phyloP scores from a whole-genome alignment of 371 early-diverging fungal species.

The Mucor racemosus region DNA sequence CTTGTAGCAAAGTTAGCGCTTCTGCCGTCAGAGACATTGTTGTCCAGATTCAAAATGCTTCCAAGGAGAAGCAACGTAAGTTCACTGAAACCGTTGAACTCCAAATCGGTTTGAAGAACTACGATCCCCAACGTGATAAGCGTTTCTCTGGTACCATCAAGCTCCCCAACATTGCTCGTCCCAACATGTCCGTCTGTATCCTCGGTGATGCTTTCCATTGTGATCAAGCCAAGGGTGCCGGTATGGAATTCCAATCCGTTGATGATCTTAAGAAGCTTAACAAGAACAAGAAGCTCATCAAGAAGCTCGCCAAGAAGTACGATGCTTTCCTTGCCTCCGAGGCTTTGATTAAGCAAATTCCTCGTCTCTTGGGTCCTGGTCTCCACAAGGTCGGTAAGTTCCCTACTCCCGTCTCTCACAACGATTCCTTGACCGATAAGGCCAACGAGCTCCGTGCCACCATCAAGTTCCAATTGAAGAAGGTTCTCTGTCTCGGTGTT shows the following conservation, averaged over 20 bases:
- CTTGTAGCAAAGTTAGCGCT: constrained; percentile 83
- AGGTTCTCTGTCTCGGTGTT: constrained; percentile 98
- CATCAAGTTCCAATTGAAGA: constrained; percentile 99
- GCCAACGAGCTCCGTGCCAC: constrained; percentile 96
- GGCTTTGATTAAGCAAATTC: constrained; percentile 98
- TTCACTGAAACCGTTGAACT: constrained; percentile 97
- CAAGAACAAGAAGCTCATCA: constrained; percentile 99
- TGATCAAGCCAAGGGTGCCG: constrained; percentile 92
- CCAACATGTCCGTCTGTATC: constrained; percentile 93
- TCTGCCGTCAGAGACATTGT: constrained; percentile 87
- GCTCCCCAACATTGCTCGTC: constrained; percentile 74
- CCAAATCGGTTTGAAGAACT: constrained; percentile 98
- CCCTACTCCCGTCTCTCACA: constrained; percentile 96
- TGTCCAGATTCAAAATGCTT: constrained; percentile 66
- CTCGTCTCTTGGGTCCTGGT: constrained; percentile 97
- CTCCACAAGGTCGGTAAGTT: constrained; percentile 98
- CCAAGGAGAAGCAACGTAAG: constrained; percentile 89
- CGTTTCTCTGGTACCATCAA: constrained; percentile 42
- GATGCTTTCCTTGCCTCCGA: constrained; percentile 99
- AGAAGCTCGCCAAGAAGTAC: constrained; percentile 94
- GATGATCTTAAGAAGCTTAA: constrained; percentile 98
- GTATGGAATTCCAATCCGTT: constrained; percentile 94
- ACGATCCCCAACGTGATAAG: constrained; percentile 79
- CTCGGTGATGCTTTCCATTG: constrained; percentile 97
- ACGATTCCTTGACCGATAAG: constrained; percentile 90